Evolutionary conservation across 1,139 yeast species (phyloP).

Genomic region (Pichia kudriavzevii): DNA sequence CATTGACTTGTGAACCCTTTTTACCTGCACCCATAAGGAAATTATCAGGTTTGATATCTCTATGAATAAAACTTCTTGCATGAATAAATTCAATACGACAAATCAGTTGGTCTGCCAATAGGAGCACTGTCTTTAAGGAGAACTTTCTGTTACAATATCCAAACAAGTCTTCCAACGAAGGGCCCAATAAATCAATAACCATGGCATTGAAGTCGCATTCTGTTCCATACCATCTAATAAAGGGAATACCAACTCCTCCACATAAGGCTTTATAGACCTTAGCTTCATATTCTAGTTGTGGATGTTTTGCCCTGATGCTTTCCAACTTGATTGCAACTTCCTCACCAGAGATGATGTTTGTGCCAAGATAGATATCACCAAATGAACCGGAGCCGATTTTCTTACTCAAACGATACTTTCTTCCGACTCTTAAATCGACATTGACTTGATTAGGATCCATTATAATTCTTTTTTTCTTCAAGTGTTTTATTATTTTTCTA

Average conservation of each 20-base stretch:
- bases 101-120: constrained; percentile 89
- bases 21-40: constrained; percentile 95
- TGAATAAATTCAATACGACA: constrained; percentile 94
- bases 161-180: constrained; percentile 90
- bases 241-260: constrained; percentile 97
- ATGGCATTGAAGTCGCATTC: constrained; percentile 95
- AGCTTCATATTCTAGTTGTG: constrained; percentile 95
- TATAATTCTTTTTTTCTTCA: not conserved
- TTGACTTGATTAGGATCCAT: constrained; percentile 17
- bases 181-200: constrained; percentile 94
- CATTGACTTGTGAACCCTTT: constrained; percentile 90
- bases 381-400: constrained; percentile 97
- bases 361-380: constrained; percentile 87
- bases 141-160: constrained; percentile 93
- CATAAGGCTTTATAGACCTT: constrained; percentile 88
- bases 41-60: constrained; percentile 91
- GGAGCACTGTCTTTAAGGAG: constrained; percentile 84
- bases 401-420: constrained; percentile 90
- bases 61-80: constrained; percentile 88
- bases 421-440: constrained; percentile 68
- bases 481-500: too few species aligned
- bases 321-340: constrained; percentile 96
- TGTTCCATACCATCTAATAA: constrained; percentile 94
- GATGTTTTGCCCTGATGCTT: constrained; percentile 85
- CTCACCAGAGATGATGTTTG: constrained; percentile 91